Base-by-base conservation (phyloP, 2,329 filamentous ascomycete species). In the Fusarium foetens region DNA sequence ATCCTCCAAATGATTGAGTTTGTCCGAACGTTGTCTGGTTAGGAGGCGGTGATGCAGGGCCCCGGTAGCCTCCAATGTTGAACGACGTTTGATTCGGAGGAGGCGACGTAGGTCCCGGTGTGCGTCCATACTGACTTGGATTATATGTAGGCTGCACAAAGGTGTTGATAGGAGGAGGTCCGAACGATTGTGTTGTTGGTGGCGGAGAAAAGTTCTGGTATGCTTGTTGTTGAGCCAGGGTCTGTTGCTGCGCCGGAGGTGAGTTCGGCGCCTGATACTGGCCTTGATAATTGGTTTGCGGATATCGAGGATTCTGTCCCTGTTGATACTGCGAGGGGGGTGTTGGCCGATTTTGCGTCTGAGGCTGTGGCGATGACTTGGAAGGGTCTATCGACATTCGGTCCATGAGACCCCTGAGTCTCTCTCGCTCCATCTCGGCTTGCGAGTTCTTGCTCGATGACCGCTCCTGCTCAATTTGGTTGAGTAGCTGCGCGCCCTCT, bases 401-500 rank as follows among this genome's bases (percentile, higher is more conserved):
- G 78, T 98, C 95, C 96, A 99, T 98, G 43, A 99, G 85, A 45
- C 93, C 93, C 63, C 93, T 91, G 62, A 99, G 84, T 61, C 95
- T 90, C 77, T 97, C 94, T 79, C 97, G 91, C 80, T 98, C 95
- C 58, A 93, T 87, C 76, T 97, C 94, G 36, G 94, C 94, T 64
- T 89, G 86, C 7, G 84, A 82, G 48, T 74, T 80, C 80, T 89
- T 88, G 78, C 80, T 91, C 55, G 87, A 89, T 8, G 89, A 88
- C 76, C 92, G 92, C 55, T 92, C 90, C 74, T 93, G 91, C 81
- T 97, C 94, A 71, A 99, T 99, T 75, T 94, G 92, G 74, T 90
- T 91, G 39, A 99, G 88, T 9, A 99, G 88, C 79, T 97, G 94
- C 0, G 94, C 94, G 8, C 96, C 96, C 84, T 99, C 96, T 1